Evolutionary conservation across 352 stramenopile species (phyloP).

Genomic region (Phytophthora podocarpi): DNA sequence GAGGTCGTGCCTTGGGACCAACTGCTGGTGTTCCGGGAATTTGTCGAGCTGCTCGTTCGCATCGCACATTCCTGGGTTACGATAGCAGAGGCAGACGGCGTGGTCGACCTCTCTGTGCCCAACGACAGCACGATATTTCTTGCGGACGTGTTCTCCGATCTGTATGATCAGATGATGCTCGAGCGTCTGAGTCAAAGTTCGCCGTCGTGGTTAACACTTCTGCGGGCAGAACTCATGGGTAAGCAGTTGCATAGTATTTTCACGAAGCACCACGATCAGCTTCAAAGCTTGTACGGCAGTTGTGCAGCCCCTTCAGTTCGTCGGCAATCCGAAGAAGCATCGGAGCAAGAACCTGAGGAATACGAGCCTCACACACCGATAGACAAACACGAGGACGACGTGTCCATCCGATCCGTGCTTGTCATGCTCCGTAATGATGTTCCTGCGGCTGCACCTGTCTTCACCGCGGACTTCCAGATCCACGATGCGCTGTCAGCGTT

Average conservation of each 20-base stretch:
- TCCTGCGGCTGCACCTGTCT: constrained; percentile 14
- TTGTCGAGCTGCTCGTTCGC: constrained; percentile 71
- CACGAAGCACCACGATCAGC: constrained; percentile 40
- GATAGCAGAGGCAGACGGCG: constrained; percentile 11
- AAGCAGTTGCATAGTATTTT: constrained; percentile 51
- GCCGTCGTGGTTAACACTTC: constrained; percentile 25
- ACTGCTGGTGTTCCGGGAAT: constrained; percentile 62
- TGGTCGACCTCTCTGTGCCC: constrained; percentile 5
- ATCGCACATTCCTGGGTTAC: constrained; percentile 42
- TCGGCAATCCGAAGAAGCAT: constrained; percentile 4
- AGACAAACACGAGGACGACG: constrained; percentile 1
- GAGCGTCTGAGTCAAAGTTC: constrained; percentile 26
- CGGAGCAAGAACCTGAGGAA: background rate
- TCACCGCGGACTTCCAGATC: constrained; percentile 32
- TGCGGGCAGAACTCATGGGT: constrained; percentile 40
- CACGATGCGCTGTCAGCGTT: constrained; percentile 35
- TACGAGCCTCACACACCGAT: background rate
- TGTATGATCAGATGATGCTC: constrained; percentile 52
- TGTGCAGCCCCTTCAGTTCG: constrained; percentile 21
- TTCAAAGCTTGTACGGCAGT: constrained; percentile 41
- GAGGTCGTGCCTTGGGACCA: constrained; percentile 44
- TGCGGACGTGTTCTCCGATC: constrained; percentile 44
- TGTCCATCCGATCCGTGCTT: constrained; percentile 36
- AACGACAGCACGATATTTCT: constrained; percentile 25
- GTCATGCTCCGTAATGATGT: constrained; percentile 29